Conservation (phyloP, 2,329 filamentous ascomycete genomes). For the Fusarium sp. region DNA sequence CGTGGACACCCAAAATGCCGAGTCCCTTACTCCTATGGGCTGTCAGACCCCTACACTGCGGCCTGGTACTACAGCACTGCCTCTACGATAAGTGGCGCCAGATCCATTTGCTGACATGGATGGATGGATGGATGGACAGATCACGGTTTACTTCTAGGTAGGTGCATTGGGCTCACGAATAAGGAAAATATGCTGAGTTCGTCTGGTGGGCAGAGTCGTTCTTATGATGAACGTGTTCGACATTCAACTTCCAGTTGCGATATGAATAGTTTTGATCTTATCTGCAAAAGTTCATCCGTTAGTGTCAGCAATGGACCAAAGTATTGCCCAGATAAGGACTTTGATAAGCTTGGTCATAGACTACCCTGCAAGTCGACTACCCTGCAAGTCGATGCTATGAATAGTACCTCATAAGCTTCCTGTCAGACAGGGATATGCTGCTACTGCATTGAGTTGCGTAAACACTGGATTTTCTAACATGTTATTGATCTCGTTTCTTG, state of each 20-base stretch:
- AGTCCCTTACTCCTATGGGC: neutral
- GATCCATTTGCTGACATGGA: neutral
- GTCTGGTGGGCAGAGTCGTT: neutral
- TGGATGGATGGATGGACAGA: neutral
- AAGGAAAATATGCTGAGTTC: neutral
- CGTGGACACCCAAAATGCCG: neutral
- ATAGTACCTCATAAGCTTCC: conserved; percentile 33
- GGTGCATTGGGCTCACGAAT: neutral
- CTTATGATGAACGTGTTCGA: neutral
- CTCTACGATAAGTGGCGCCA: conserved; percentile 7
- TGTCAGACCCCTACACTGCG: neutral
- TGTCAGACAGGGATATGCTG: conserved; percentile 27
- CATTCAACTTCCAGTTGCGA: neutral
- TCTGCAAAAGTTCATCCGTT: neutral
- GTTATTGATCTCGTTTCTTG: neutral
- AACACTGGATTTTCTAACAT: neutral
- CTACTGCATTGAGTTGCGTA: conserved; percentile 9
- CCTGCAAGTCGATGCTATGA: conserved; percentile 22
- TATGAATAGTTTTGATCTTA: neutral
- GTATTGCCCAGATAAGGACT: neutral
- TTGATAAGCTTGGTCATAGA: neutral
- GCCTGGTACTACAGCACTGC: conserved; percentile 9
- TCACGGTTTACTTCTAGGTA: neutral
- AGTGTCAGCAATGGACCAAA: neutral
- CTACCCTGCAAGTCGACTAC: conserved; percentile 7